phyloP scores from a whole-genome alignment of 2,329 filamentous ascomycete genomes.

The Teratosphaeria epicoccoides region DNA sequence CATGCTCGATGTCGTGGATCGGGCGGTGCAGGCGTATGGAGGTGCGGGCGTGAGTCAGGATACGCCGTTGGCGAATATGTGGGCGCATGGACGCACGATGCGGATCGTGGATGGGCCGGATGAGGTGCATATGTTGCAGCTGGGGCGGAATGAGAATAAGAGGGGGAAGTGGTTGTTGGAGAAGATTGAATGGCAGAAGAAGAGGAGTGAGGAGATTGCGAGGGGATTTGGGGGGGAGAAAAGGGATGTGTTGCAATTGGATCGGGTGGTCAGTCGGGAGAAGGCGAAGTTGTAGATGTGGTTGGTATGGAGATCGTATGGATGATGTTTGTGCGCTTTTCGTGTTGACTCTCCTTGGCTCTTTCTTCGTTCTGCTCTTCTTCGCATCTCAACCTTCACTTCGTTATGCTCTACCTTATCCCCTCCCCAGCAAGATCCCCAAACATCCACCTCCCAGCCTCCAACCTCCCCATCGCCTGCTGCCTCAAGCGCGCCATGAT shows the following conservation, averaged over 20 bases:
- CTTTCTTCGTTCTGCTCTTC: no score
- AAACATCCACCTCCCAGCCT: conserved; percentile 20
- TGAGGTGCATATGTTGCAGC: conserved; percentile 80
- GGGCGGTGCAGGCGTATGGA: conserved; percentile 85
- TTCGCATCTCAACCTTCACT: no score
- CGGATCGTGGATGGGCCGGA: conserved; percentile 66
- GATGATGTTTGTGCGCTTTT: no score
- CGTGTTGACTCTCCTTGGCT: no score
- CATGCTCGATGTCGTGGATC: conserved; percentile 79
- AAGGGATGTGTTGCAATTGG: conserved; percentile 32
- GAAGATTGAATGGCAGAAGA: conserved; percentile 54
- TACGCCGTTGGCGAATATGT: conserved; percentile 65
- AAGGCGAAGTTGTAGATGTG: conserved; percentile 2
- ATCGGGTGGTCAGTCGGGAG: conserved; percentile 16
- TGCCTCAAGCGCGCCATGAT: conserved; percentile 16
- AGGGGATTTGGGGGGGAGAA: conserved; percentile 44
- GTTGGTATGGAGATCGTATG: no score
- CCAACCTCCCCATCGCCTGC: conserved; percentile 16
- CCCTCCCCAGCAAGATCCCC: conserved; percentile 8
- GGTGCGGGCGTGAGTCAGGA: conserved; percentile 88
- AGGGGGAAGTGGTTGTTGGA: conserved; percentile 41
- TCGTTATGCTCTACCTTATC: no score
- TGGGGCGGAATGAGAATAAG: conserved; percentile 71
- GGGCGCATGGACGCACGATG: conserved; percentile 27
- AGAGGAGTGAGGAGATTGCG: conserved; percentile 56